Percentiles rank a stretch among this genome's conserved stretches.
Conservation (phyloP, 495 filamentous ascomycete species). For the Hyaloscypha variabilis region DNA sequence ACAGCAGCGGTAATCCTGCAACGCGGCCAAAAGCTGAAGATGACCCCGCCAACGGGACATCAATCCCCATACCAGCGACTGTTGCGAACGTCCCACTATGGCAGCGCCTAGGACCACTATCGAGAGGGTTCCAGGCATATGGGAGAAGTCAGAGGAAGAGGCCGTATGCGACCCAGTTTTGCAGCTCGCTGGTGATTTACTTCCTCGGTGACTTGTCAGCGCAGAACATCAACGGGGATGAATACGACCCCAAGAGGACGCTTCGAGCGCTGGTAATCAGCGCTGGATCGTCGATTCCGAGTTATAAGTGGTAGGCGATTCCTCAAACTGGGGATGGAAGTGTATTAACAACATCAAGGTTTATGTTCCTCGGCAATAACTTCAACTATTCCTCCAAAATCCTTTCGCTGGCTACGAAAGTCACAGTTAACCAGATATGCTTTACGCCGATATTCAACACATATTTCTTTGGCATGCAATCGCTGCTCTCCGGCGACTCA, state of each 20-base stretch:
- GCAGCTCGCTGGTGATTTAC: conserved; percentile 76
- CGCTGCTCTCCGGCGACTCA: conserved; percentile 59
- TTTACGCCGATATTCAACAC: conserved; percentile 89
- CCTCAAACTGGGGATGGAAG: not conserved
- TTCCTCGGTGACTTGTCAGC: conserved; percentile 79
- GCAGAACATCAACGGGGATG: conserved; percentile 61
- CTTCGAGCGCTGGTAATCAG: conserved; percentile 74
- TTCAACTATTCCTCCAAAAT: conserved; percentile 80
- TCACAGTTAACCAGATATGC: conserved; percentile 75
- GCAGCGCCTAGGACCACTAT: conserved; percentile 57
- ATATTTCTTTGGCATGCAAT: conserved; percentile 91
- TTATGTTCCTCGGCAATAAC: conserved; percentile 74
- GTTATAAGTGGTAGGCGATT: conserved; percentile 70
- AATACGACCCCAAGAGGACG: conserved; percentile 73
- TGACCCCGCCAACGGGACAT: conserved; percentile 28
- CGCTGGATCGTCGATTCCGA: conserved; percentile 69
- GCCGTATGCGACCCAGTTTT: conserved; percentile 78
- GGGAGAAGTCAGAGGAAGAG: conserved; percentile 66
- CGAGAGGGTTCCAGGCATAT: conserved; percentile 69
- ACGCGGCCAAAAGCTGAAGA: conserved; percentile 9
- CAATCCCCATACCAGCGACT: conserved; percentile 47
- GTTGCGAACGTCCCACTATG: conserved; percentile 50
- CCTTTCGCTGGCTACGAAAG: conserved; percentile 72
- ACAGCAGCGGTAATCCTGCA: conserved; percentile 9
- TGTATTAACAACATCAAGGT: conserved; percentile 50